These are phyloP conservation scores for Effrenium voratum DNA, from an alignment of 73 alveolate species.

Conservation along the genomic window DNA sequence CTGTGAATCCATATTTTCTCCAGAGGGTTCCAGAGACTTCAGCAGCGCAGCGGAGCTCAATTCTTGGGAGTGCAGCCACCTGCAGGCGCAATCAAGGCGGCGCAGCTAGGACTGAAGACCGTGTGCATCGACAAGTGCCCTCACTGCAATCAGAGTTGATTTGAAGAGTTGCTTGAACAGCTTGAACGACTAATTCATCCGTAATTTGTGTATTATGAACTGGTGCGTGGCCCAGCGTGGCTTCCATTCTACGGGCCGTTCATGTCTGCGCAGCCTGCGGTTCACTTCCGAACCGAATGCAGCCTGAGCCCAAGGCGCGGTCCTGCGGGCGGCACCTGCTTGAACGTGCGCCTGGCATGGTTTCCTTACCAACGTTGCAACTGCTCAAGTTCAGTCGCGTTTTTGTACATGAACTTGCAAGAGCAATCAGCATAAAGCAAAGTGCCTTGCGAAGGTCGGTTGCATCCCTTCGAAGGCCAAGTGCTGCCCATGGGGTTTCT, in stretches of 20 bases:
- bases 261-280: too few relatives aligned
- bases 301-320: slow-evolving; percentile 95
- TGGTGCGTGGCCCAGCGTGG: too few relatives aligned
- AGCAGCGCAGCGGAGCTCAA: not conserved
- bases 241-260: too few relatives aligned
- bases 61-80: not conserved
- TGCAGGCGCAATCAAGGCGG: slow-evolving; percentile 99
- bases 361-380: not conserved
- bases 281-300: too few relatives aligned
- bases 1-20: not conserved
- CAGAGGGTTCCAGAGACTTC: not conserved
- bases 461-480: slow-evolving; percentile 87
- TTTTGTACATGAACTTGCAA: too few relatives aligned
- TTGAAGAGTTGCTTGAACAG: too few relatives aligned
- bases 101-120: slow-evolving; percentile 98
- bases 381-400: too few relatives aligned
- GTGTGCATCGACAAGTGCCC: slow-evolving; percentile 97
- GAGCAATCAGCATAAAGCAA: too few relatives aligned
- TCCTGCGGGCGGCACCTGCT: slow-evolving; percentile 99
- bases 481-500: too few relatives aligned
- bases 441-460: slow-evolving; percentile 38
- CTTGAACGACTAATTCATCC: too few relatives aligned
- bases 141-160: too few relatives aligned
- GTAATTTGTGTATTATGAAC: too few relatives aligned
- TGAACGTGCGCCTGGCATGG: slow-evolving; percentile 95